Percentiles rank a stretch among this genome's conserved stretches.
phyloP scores from a whole-genome alignment of 2,329 filamentous ascomycete genomes.

The Fusarium domesticum region DNA sequence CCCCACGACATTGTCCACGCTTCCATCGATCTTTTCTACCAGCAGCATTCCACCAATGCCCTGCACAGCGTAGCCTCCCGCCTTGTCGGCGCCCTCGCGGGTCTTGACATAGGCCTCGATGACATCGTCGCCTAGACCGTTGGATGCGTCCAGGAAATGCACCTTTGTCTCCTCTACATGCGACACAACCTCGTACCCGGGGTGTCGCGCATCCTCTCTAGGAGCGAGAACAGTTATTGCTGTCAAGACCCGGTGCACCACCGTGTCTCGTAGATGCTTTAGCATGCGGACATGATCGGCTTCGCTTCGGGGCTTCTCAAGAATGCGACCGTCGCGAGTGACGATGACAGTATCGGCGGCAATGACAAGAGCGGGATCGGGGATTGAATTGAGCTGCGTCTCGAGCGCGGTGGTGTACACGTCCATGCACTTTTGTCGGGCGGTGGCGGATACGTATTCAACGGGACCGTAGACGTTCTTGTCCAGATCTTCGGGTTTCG shows the following conservation, averaged over 20 bases:
- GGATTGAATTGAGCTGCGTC: slow-evolving; percentile 42
- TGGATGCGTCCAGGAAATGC: slow-evolving; percentile 67
- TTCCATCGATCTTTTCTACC: slow-evolving; percentile 84
- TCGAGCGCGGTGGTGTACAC: slow-evolving; percentile 56
- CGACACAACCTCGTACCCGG: slow-evolving; percentile 79
- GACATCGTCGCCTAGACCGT: slow-evolving; percentile 70
- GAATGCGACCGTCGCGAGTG: slow-evolving; percentile 67
- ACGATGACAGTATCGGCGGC: slow-evolving; percentile 91
- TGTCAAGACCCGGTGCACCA: slow-evolving; percentile 79
- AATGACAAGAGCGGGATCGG: slow-evolving; percentile 80
- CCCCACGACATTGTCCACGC: slow-evolving; percentile 91
- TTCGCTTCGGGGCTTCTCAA: slow-evolving; percentile 87
- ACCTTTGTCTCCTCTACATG: slow-evolving; percentile 89
- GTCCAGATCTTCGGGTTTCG: slow-evolving; percentile 78
- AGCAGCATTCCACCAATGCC: slow-evolving; percentile 82
- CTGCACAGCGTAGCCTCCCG: slow-evolving; percentile 92
- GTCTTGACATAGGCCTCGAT: slow-evolving; percentile 77
- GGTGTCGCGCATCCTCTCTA: slow-evolving; percentile 72
- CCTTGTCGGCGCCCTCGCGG: slow-evolving; percentile 91
- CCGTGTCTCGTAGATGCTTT: slow-evolving; percentile 72
- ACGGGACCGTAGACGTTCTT: slow-evolving; percentile 72
- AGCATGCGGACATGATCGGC: slow-evolving; percentile 82
- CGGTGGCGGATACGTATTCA: slow-evolving; percentile 89
- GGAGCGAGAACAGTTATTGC: slow-evolving; percentile 82
- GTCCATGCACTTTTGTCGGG: slow-evolving; percentile 74